Evolutionary conservation across 2,329 filamentous ascomycete genomes (phyloP).

Genomic region (Sporothrix sp.): DNA sequence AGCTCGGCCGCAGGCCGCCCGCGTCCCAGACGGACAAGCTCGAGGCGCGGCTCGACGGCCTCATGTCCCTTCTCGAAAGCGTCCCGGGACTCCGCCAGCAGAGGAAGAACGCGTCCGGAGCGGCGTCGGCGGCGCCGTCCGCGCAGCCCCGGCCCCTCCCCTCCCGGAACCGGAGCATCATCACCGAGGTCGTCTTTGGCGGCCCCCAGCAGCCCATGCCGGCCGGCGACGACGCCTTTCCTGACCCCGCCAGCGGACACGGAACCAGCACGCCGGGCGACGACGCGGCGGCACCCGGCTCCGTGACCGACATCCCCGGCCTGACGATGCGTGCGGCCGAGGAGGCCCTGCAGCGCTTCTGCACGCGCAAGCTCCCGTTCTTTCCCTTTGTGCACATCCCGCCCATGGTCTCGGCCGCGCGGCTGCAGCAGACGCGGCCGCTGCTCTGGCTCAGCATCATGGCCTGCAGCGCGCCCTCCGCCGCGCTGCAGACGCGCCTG

Average conservation of each 20-base stretch:
- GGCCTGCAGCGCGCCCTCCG: slow-evolving; percentile 32
- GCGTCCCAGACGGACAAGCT: slow-evolving; percentile 9
- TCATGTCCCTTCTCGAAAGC: slow-evolving; percentile 6
- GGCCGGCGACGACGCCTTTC: neutral
- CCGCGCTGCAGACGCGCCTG: slow-evolving; percentile 22
- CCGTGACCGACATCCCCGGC: neutral
- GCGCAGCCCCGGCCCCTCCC: too few relatives aligned
- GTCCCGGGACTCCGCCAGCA: neutral
- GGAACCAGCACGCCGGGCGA: neutral
- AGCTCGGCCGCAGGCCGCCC: slow-evolving; percentile 8
- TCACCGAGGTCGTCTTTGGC: slow-evolving; percentile 2
- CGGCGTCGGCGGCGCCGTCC: neutral
- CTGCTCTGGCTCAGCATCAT: slow-evolving; percentile 42
- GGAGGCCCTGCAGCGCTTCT: slow-evolving; percentile 5
- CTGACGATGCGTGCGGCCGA: slow-evolving; percentile 1
- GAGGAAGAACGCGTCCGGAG: neutral
- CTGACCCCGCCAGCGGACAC: neutral
- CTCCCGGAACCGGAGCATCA: too few relatives aligned
- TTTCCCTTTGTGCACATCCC: slow-evolving; percentile 37
- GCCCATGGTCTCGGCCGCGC: slow-evolving; percentile 25
- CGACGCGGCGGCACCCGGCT: too few relatives aligned
- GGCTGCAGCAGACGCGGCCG: slow-evolving; percentile 32
- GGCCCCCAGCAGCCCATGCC: neutral
- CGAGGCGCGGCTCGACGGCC: slow-evolving; percentile 11
- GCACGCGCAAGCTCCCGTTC: slow-evolving; percentile 22